These are phyloP conservation scores for Hyaloperonospora brassicae DNA, from an alignment of 352 stramenopile genomes.

Conservation along the genomic window DNA sequence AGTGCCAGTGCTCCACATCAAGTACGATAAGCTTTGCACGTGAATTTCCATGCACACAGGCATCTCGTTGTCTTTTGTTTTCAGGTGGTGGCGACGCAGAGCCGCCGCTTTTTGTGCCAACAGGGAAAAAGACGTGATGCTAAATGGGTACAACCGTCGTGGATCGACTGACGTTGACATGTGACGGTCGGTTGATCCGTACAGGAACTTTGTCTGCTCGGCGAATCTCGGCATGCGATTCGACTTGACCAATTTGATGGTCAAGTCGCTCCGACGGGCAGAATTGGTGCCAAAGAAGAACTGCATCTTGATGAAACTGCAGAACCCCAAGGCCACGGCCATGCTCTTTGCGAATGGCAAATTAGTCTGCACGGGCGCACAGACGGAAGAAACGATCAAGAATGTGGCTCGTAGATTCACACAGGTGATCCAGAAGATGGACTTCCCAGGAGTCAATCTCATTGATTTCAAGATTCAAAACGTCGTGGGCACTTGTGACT, in stretches of 20 bases:
- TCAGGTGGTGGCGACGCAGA: neutral
- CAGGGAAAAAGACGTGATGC: too few species aligned
- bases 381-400: conserved; percentile 71
- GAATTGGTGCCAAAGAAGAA: conserved; percentile 84
- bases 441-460: conserved; percentile 75
- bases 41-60: neutral
- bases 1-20: conserved; percentile 49
- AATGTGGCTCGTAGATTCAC: conserved; percentile 68
- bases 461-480: conserved; percentile 87
- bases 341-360: conserved; percentile 85
- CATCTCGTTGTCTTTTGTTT: neutral
- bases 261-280: conserved; percentile 64
- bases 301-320: conserved; percentile 78
- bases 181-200: neutral
- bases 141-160: neutral
- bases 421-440: conserved; percentile 82
- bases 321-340: conserved; percentile 54
- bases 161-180: conserved; percentile 5
- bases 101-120: neutral
- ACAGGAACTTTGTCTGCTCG: conserved; percentile 72
- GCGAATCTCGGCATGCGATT: conserved; percentile 78
- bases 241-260: conserved; percentile 56
- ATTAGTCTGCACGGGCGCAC: conserved; percentile 67
- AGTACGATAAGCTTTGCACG: conserved; percentile 26
- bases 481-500: conserved; percentile 58